Base-by-base conservation (phyloP, 352 stramenopile genomes). In the Globisporangium splendens region DNA sequence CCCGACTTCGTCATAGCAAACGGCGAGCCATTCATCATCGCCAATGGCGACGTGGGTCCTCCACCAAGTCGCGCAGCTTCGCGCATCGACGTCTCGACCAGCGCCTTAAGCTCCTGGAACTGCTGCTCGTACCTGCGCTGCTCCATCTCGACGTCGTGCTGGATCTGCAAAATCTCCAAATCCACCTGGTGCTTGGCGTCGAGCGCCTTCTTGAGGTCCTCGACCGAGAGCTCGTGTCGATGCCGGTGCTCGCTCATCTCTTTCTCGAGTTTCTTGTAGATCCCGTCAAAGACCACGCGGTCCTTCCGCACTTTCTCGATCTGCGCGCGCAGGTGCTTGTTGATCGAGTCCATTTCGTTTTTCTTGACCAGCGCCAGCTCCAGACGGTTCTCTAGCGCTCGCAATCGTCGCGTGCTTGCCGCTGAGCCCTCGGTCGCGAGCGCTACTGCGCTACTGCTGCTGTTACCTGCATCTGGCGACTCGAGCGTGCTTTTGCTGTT, bases 231-330 rank as follows among this genome's bases (percentile, higher is more conserved):
- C n/a, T 87, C 70, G 47, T 88, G 73, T 0, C 81, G 75, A 7
- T 67, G 31, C 7, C 73, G 77, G 41, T 54, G 85, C 14, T 83
- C 80, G 47, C 68, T 80, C 44, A 74, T 71, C 62, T 94, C 83
- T 7, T 78, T 73, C 65, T 93, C 85, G 18, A 94, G 70, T 43
- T 94, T 92, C 64, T 91, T 92, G 72, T 94, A 91, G 52, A 94
- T 91, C 13, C 79, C 65, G 51, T 93, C 83, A 56, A 93, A 93
- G 55, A 94, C 83, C 43, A 83, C 72, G 31, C 83, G 75, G 46
- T 94, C 80, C 48, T 73, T 67, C 22, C 83, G 71, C 38, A 84
- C 70, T 22, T 87, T 85, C 35, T 94, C 80, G 44, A 92, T 83
- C 49, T 87, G 77, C 53, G 62, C 65, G 31, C 84, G 79, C 33